Base-by-base conservation (phyloP, 805 yeast species). In the Geotrichum ghanense region DNA sequence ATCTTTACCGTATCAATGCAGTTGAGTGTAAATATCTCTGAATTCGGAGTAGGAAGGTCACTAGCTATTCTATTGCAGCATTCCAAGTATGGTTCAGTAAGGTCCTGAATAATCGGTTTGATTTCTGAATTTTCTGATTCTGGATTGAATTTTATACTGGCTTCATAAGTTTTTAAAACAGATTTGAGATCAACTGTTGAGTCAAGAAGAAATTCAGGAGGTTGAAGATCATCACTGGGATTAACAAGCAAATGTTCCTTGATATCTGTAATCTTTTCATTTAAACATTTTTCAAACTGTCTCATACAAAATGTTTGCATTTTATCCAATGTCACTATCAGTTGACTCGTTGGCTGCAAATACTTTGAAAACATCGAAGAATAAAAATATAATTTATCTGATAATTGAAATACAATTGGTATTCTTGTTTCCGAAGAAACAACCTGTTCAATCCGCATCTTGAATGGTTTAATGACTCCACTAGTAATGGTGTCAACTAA, bases 131-230 rank as follows among this genome's bases (percentile, higher is more conserved):
- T 52, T 19, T 49, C 49, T 7, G 48, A 47, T 7, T 42, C 42
- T 10, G 51, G 48, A 17, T 46, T 22, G 41, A 45, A 55, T n/a
- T 53, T 48, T 22, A 59, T 53, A 24, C 68, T 61, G 16, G 59
- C 48, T 43, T 67, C 70, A 44, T 64, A 64, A 27, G 64, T 60
- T 22, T 76, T 78, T 50, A 83, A 71, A 1, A 85, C 62, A 1
- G 77, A 76, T 48, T 81, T 68, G 23, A 83, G 67, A 14, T 77
- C 81, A 0, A 76, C 66, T 43, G 82, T 71, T 53, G 81, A 78
- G n/a, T 76, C 81, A 43, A 74, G 67, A 20, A 84, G 65, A 88
- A 94, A 89, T 50, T 84, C 94, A 0, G 97, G 95, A 3, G 95
- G 79, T 50, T 81, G 75, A 20, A 84, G 66, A 50, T 85, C 85